Percentiles rank a stretch among this genome's conserved stretches.
These are phyloP conservation scores for Otatea glauca DNA, from an alignment of 176 grass and related monocot species.

Conservation along the genomic window DNA sequence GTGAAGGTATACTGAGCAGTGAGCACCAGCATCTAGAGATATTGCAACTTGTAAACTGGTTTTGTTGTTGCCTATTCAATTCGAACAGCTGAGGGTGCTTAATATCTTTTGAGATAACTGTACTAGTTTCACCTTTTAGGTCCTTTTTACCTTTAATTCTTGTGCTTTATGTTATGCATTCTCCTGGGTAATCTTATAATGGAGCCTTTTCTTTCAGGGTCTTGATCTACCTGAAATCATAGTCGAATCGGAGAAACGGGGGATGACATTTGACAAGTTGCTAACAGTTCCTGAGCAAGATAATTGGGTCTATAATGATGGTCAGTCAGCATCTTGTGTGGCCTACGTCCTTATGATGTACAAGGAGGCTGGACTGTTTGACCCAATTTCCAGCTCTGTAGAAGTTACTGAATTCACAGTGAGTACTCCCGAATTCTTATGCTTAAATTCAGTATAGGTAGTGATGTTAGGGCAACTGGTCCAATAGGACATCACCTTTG, in stretches of 20 bases:
- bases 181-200: constrained; percentile 23
- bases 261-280: constrained; percentile 87
- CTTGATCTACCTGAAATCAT: constrained; percentile 91
- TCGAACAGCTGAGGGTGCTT: background rate
- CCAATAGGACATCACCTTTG: background rate
- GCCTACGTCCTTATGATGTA: constrained; percentile 92
- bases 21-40: background rate
- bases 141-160: background rate
- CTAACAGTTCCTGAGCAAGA: constrained; percentile 86
- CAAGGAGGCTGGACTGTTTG: constrained; percentile 92
- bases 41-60: constrained; percentile 1
- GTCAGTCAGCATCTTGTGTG: constrained; percentile 91
- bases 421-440: constrained; percentile 42
- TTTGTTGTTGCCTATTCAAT: constrained; percentile 10
- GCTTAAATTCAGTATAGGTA: constrained; percentile 1
- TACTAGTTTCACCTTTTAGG: constrained; percentile 2
- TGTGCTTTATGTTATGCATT: constrained; percentile 8
- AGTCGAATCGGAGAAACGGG: constrained; percentile 85
- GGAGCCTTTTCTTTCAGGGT: constrained; percentile 60
- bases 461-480: constrained; percentile 13
- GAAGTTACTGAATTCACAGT: constrained; percentile 97
- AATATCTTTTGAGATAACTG: constrained; percentile 23
- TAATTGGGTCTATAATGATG: constrained; percentile 82
- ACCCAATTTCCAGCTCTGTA: constrained; percentile 58
- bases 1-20: background rate